Base-by-base conservation (phyloP, 1,284 basidiomycete species). In the Lentinus polychrous region DNA sequence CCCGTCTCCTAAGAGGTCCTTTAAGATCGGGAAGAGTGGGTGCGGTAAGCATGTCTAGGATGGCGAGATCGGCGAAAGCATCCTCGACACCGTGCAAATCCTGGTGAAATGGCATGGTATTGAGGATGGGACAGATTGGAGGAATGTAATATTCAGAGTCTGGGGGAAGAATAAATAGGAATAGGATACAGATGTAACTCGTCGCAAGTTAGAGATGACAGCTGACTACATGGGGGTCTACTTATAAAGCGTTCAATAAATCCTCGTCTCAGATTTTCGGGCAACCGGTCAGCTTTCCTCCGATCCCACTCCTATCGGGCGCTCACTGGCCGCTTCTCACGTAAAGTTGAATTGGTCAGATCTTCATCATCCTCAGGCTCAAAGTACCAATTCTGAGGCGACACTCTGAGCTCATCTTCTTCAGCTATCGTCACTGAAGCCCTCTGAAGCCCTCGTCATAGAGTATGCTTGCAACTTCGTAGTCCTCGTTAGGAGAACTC, bases 21-120 rank as follows among this genome's bases (percentile, higher is more conserved):
- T 76, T 71, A 46, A 66, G 51, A 48, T 53, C 44, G 11, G 66
- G 62, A 12, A 57, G 59, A 20, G 56, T 56, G 18, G 77, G 74
- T n/a, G 67, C 73, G n/a, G 75, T 76, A 48, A 81, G 69, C 20
- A 73, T 49, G 47, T 80, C 73, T 50, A 81, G 73, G 4, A 81
- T 66, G 36, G 72, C 70, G 44, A 69, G 66, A 57, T 77, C 76
- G 31, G 69, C 60, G 42, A 60, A 56, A 45, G 57, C 55, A 48
- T 60, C 60, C 36, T 61, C 55, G 40, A 63, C 53, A 54, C 57
- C 58, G n/a, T 54, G 39, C 33, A 54, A 52, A 47, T 54, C 45
- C 46, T 52, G 50, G 55, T 63, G 50, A 31, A 42, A 34, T 44
- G 53, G 38, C 48, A 54, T 57, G 46, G 41, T 17, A 46, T 37